Base-by-base conservation (phyloP, 805 yeast genomes). In the Ogataea trehaloabstinens region DNA sequence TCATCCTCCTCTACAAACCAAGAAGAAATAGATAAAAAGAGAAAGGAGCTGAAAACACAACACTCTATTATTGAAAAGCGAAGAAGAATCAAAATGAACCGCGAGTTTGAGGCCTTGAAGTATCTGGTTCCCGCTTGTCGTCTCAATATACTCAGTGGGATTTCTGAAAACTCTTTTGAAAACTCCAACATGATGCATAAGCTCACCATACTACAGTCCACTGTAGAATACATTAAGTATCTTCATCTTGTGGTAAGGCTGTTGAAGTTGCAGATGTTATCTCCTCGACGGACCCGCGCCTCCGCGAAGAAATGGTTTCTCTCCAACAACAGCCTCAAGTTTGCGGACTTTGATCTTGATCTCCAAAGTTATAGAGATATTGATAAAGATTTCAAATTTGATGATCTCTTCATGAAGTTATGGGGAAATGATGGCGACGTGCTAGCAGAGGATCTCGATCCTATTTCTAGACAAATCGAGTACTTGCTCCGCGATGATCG, bases 41-140 rank as follows among this genome's bases (percentile, higher is more conserved):
- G 68, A 40, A 61, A 66, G 35, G 78, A 76, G 31, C 66, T 76
- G 30, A 76, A 73, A 48, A 66, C 71, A 8, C 80, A 80, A 12
- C 95, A 86, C 58, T 80, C 89, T 2, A 80, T 83, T 28, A 86
- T 86, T 42, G 95, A 86, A 59, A 82, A 86, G 53, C 75, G 85
- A 51, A 70, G 95, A 49, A 66, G 95, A 44, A 74, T 82, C 37
- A 83, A 84, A 55, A 83, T 86, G 70, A 86, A 86, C 59, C 67
- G 89, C 38, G 93, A 86, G 60, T 86, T 85, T 55, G 93, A 85
- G 56, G 87, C 90, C 1, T 70, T 86, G 47, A 83, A 85, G 56
- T 79, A 73, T 52, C 61, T 86, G 36, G 80, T 86, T 13, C 95
- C 95, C 1, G 89, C 91, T 10, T 85, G 95, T 56, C 67, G 89